Evolutionary conservation across 495 filamentous ascomycete species (phyloP).

Genomic region (Penicillium longicatenatum): DNA sequence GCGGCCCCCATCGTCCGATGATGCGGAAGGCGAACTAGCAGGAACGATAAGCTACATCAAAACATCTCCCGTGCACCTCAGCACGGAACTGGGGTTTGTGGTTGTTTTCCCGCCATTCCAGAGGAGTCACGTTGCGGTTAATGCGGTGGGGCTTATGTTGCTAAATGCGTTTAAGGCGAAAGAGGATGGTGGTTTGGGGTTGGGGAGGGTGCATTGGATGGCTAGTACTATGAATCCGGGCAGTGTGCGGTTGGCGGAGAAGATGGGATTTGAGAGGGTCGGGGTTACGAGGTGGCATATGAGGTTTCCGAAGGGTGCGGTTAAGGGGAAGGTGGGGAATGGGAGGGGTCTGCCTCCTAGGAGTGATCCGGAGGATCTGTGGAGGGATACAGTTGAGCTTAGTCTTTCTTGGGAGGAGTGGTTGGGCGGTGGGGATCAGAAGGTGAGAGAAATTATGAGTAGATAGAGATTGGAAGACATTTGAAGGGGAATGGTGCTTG

Average conservation of each 20-base stretch:
- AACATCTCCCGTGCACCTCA: constrained; percentile 15
- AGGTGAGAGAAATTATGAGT: constrained; percentile 5
- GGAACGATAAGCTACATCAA: constrained; percentile 25
- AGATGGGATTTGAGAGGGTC: constrained; percentile 23
- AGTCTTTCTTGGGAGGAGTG: constrained; percentile 26
- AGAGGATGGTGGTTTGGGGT: constrained; percentile 20
- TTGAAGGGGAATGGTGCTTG: too few species aligned
- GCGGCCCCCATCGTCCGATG: constrained; percentile 18
- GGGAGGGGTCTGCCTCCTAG: constrained; percentile 18
- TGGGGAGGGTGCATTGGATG: constrained; percentile 21
- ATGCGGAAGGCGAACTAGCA: constrained; percentile 25
- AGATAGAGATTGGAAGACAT: neutral
- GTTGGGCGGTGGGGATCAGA: constrained; percentile 12
- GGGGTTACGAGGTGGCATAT: constrained; percentile 24
- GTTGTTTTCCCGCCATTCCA: constrained; percentile 28
- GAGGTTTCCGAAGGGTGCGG: constrained; percentile 21
- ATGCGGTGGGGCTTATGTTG: constrained; percentile 22
- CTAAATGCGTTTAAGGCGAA: constrained; percentile 11
- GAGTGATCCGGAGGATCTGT: constrained; percentile 21
- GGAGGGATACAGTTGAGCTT: constrained; percentile 24
- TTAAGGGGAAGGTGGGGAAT: constrained; percentile 23
- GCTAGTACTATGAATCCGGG: constrained; percentile 21
- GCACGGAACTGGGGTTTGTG: constrained; percentile 26
- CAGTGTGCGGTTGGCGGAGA: constrained; percentile 21
- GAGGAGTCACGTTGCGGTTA: constrained; percentile 23